Base-by-base conservation (phyloP, 768 basidiomycete genomes). In the Dioszegia hungarica region DNA sequence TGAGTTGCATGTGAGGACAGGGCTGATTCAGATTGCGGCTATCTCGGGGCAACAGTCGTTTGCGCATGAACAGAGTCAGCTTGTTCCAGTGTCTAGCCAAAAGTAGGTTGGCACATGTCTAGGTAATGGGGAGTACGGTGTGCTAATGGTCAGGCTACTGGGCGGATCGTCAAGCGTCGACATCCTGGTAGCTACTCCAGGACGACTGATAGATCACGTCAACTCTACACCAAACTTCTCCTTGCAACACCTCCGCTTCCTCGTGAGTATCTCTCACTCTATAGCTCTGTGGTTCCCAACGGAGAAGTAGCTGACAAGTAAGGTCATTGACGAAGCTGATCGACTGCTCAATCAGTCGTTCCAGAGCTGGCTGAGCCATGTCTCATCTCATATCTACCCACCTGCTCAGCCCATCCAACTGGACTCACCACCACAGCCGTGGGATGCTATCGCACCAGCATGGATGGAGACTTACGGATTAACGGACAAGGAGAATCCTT, bases 281-380 rank as follows among this genome's bases (percentile, higher is more conserved):
- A n/a, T n/a, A n/a, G 3, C n/a, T 20, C 47, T 25, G 12, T 33
- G 11, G 12, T 44, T 40, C 1, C 1, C 53, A 25, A 15, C 25
- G 22, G 28, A 14, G 31, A 6, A 33, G 36, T 48, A 12, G 24
- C 46, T 50, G 29, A 58, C 19, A 34, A 22, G 20, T 29, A 56
- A 94, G 91, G 86, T 98, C 27, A 90, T 99, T 54, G 95, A 99
- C 74, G 95, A 99, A 78, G 95, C 95, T 0, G 95, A 99, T 72
- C 84, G 92, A n/a, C 81, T 99, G 0, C 81, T 99, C 9, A 87
- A 88, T 10, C 92, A 97, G 73, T 90, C 90, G 0, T 98, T 95
- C 78, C 92, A 98, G 75, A 89, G 90, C 72, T 99, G 93, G 94
- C 79, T 98, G 2, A 82, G 83, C 5, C 85, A 85, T 67, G 88